Base-by-base conservation (phyloP, 805 yeast genomes). In the Debaryomyces tyrocola region DNA sequence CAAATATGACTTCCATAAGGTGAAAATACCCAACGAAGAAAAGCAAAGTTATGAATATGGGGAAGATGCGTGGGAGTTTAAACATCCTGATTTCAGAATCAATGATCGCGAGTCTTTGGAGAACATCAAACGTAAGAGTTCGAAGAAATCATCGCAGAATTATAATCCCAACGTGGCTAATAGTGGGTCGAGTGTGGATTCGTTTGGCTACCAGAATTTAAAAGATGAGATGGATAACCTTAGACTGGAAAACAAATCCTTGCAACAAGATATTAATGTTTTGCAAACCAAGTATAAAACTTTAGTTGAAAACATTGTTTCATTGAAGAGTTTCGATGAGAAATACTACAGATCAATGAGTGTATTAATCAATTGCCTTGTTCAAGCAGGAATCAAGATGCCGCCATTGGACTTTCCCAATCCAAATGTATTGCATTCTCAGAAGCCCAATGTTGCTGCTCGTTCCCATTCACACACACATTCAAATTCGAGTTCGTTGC, bases 1-100 rank as follows among this genome's bases (percentile, higher is more conserved):
- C 75, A 94, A 94, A 67, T 94, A 94, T 62, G 99, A 92, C 67
- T 94, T 94, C 73, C 99, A 94, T 74, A 94, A 94, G 69, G 96
- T 94, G 38, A 88, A 92, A 62, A 75, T 82, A 39, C 73, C 87
- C 35, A 79, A 75, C 47, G 90, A 83, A 54, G 87, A 81, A 50
- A 78, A 77, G 56, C 62, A 59, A 49, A 58, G 51, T 41, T 67
- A 74, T 49, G 81, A 82, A 48, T 83, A 83, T 57, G 87, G 90
- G 34, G 90, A 84, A 46, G 82, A 85, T 64, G 83, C 91, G 17
- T 92, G 98, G 97, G 97, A 92, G 64, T 92, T 94, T 71, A 83
- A 84, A 60, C 98, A 94, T 64, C 96, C 97, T 0, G 89, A 83
- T 53, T 94, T 94, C 66, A 79, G 79, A 53, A 79, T 80, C 29